Conservation (phyloP, 169 alveolate species). For the Plasmodium cynomolgi region DNA sequence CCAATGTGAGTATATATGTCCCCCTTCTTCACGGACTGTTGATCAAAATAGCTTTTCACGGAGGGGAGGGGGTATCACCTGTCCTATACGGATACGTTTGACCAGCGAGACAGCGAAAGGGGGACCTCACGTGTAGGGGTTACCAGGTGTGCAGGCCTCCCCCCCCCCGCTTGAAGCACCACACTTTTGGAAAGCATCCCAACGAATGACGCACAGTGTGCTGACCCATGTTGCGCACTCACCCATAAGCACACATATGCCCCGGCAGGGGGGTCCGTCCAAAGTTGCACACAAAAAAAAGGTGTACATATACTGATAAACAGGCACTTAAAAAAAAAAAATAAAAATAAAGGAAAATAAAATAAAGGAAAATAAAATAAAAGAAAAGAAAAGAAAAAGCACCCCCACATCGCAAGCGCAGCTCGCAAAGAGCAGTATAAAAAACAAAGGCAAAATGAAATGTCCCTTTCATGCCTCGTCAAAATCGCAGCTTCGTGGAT, state of each 20-base stretch:
- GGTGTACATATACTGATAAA: not conserved
- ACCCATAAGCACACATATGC: not conserved
- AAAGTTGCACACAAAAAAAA: not conserved
- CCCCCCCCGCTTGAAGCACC: not conserved
- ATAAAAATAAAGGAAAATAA: not conserved
- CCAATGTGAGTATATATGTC: not conserved
- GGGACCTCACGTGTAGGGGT: not conserved
- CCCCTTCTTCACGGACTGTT: not conserved
- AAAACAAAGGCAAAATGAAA: not conserved
- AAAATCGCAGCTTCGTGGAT: not conserved
- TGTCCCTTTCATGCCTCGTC: not conserved
- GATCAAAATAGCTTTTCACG: not conserved
- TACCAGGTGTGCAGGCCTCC: not conserved
- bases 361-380: not conserved
- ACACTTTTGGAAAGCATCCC: not conserved
- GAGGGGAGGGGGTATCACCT: not conserved
- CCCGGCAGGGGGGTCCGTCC: not conserved
- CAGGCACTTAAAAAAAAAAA: not conserved
- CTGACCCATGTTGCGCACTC: not conserved
- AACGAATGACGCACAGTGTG: not conserved
- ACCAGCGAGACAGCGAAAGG: not conserved
- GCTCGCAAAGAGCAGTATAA: not conserved
- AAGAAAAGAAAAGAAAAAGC: not conserved
- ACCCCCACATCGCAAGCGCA: not conserved
- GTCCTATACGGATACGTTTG: not conserved